Base-by-base conservation (phyloP, 176 grass and related monocot species). In the Oryza australiensis region DNA sequence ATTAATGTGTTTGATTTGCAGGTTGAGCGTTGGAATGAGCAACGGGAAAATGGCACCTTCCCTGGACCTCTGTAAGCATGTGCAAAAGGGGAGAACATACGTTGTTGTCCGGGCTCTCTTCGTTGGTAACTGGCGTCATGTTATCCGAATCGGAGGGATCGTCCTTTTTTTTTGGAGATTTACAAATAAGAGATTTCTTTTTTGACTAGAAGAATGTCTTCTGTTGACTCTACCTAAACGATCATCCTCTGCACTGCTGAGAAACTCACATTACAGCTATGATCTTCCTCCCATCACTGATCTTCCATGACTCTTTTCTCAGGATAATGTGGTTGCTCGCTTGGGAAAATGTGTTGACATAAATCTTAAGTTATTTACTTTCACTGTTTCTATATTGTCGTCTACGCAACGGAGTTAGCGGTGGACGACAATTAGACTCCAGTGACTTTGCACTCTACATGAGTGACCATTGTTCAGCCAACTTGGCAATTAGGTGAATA, bases 21-120 rank as follows among this genome's bases (percentile, higher is more conserved):
- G 95, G 83, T 98, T 55, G 95, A 98, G 3, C 92, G 92, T 67
- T 98, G 95, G 95, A 93, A 98, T 7, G 95, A 98, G 84, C 95
- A 98, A 77, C 84, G 92, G 15, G 92, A 84, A 87, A 98, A 98
- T 3, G 95, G 95, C 35, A 91, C 95, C 53, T 98, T 98, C 85
- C 93, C 92, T 64, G 95, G 95, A 30, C 95, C 95, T 78, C 74
- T 90, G 64, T 94, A 92, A 70, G 53, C 13, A 37, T 13, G 22
- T 34, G 32, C 12, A 9, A 68, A 68, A 32, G 46, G 69, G 29
- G 16, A 26, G 55, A 45, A 26, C 33, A 74, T 18, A 64, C 20
- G 49, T 57, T 66, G 35, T 65, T 40, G 33, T 41, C 26, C 8
- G 30, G 13, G 48, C 75, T 51, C 30, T 63, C 59, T 67, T 76